Base-by-base conservation (phyloP, 2,329 filamentous ascomycete species). In the Aspergillus niger region DNA sequence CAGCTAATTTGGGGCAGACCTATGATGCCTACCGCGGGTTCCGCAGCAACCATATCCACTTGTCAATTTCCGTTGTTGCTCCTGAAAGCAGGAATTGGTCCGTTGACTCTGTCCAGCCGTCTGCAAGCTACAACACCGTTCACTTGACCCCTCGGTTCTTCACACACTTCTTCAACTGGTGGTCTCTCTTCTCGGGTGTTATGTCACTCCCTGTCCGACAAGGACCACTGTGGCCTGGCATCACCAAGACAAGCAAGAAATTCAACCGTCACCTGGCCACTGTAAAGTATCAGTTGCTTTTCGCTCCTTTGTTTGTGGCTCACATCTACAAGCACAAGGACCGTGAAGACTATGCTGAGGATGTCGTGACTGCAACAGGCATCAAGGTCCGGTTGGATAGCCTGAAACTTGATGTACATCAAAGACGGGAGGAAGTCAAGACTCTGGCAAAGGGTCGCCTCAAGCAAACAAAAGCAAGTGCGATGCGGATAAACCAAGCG, bases 301-400 rank as follows among this genome's bases (percentile, higher is more conserved):
- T 99, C 15, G 96, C 95, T 2, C 95, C 95, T 0, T 80, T 99
- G 2, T 99, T 96, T 75, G 86, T 99, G 64, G 96, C 93, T 68
- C 95, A 99, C 70, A 92, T 99, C 32, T 99, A 99, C 80, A 98
- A 97, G 76, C 95, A 99, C 80, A 97, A 97, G 74, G 95, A 99
- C 71, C 87, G 87, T 0, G 94, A 97, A 71, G 92, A 97, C 62
- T 91, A 91, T 71, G 83, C 86, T 0, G 89, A 93, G 63, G 83
- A 88, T 64, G 84, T 89, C 0, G 91, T 97, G 5, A 95, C 92
- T 50, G 94, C 94, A 0, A 99, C 95, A 3, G 95, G 96, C n/a
- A 82, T 99, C 63, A 99, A 99, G 77, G 91, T 97, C 67, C 89
- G 93, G 55, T 86, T 99, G 55, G 94, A 98, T 76, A 97, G 92